Evolutionary conservation across 176 grass and related monocot genomes (phyloP), one percentile per base, ranked within the genome.

Genomic region (Cenchrus americanus): DNA sequence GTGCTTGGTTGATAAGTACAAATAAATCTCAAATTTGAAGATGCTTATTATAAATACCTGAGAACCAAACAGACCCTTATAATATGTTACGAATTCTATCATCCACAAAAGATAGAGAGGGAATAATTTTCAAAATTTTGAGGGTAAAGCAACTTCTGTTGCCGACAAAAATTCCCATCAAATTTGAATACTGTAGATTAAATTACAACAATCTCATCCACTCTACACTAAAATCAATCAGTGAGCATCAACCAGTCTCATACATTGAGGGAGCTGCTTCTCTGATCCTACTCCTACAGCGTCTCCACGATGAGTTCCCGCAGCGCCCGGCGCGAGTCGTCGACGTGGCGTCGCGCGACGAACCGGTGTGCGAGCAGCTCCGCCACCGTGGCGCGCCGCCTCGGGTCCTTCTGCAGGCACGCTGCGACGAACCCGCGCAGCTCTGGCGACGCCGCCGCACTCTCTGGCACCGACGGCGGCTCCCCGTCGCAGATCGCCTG

Each of bases 311-410:
- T 67, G 60, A 89, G 43, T 24, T 89, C 62, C 61, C 62, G 44
- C 0, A 89, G 68, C 68, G 79, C 72, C 5, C 51, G 42, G 6
- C 73, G 61, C 18, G 78, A 92, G 22, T 70, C 79, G 8, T 63
- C 48, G 12, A 42, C 43, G 30, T 75, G 11, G 12, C 82, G 71
- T 7, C 8, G 26, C 4, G 82, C 30, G 40, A 86, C 68, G 73
- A 88, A 86, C 59, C 83, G 90, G 73, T 92, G 90, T 14, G 49
- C 82, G 42, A 74, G 82, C n/a, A 91, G 82, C 59, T 88, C 82
- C 41, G 65, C 8, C 82, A 86, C 86, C 42, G 86, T 85, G 66
- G 85, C 71, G 18, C 86, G 77, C 72, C 32, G 61, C 32, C 52
- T 61, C 4, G 85, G 78, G 55, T 91, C 89, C 71, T 87, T 91